Evolutionary conservation across 176 grass and related monocot species (phyloP), one percentile per base, ranked within the genome.

Genomic region (Oryza nivara): DNA sequence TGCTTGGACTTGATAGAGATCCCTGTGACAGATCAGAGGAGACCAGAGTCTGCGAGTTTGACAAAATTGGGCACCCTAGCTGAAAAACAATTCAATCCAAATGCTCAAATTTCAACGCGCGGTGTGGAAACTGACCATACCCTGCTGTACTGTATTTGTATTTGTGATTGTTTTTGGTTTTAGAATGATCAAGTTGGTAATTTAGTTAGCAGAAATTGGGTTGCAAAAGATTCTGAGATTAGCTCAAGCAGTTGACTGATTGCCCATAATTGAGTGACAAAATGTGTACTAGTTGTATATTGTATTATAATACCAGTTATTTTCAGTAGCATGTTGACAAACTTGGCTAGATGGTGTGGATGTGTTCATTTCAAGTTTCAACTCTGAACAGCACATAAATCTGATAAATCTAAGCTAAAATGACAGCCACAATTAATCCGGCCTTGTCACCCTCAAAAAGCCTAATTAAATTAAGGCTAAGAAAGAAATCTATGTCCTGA

Each of bases 21-120:
- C 22, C 7, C 17, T 22, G 26, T 68, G 58, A 51, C 22, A 5
- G 10, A 9, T 61, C 60, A 83, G 10, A 9, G 68, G 74, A 79
- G 90, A 88, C 74, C 79, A 4, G 36, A 86, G 83, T 86, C 84
- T 40, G 20, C 68, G 56, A 2, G 67, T 90, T 90, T 90, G 88
- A 83, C 84, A 79, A 79, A 89, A 82, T 58, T 43, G 68, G 60
- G 73, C 68, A 72, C 34, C 41, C 4, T 67, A 26, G 58, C 58
- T 26, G 36, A 26, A 70, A 75, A 68, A 82, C 17, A 49, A 79
- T 38, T 48, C n/a, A 54, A 61, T 67, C 45, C 69, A 2, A 30
- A 36, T 3, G 14, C 49, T 20, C n/a, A n/a, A 70, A 25, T 77
- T 90, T 64, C 88, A 73, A 84, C 34, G 26, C 65, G 51, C 60